phyloP scores from a whole-genome alignment of 2,329 filamentous ascomycete species.

The Verticillium alfalfae region DNA sequence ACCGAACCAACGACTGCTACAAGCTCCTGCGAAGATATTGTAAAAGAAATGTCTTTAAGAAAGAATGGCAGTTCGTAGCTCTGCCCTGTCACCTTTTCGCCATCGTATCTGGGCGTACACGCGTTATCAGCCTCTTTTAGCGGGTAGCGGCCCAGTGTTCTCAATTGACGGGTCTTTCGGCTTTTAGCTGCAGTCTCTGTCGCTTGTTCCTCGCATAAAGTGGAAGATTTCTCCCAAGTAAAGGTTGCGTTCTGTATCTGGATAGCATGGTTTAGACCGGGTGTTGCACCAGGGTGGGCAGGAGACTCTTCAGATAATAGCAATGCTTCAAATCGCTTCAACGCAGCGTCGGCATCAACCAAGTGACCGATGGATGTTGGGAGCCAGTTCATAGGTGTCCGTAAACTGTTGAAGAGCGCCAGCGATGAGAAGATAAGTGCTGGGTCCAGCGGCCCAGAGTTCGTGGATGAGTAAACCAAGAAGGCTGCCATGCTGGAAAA shows the following conservation, averaged over 20 bases:
- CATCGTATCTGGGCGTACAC: conserved; percentile 51
- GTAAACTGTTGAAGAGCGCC: conserved; percentile 85
- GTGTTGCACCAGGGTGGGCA: conserved; percentile 56
- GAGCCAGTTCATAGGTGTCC: conserved; percentile 83
- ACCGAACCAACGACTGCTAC: conserved; percentile 82
- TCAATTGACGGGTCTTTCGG: conserved; percentile 15
- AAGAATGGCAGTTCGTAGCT: conserved; percentile 58
- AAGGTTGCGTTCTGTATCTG: conserved; percentile 70
- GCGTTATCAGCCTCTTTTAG: conserved; percentile 40
- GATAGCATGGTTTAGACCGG: conserved; percentile 62
- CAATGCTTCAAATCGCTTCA: conserved; percentile 84
- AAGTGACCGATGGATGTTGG: conserved; percentile 85
- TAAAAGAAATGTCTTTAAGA: conserved; percentile 61
- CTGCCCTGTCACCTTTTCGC: conserved; percentile 38
- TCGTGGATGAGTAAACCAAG: conserved; percentile 68
- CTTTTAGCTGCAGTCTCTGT: conserved; percentile 30
- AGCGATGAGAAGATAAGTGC: conserved; percentile 87
- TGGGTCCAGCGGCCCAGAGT: conserved; percentile 63
- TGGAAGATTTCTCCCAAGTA: conserved; percentile 74
- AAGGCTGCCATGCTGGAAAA: conserved; percentile 96
- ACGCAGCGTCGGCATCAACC: conserved; percentile 80
- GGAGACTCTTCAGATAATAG: conserved; percentile 78
- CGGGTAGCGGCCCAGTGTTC: conserved; percentile 9
- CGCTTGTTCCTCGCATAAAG: conserved; percentile 46
- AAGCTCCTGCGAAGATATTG: conserved; percentile 68